Conservation (phyloP, 129 eudicot species). For the Calendula officinalis region DNA sequence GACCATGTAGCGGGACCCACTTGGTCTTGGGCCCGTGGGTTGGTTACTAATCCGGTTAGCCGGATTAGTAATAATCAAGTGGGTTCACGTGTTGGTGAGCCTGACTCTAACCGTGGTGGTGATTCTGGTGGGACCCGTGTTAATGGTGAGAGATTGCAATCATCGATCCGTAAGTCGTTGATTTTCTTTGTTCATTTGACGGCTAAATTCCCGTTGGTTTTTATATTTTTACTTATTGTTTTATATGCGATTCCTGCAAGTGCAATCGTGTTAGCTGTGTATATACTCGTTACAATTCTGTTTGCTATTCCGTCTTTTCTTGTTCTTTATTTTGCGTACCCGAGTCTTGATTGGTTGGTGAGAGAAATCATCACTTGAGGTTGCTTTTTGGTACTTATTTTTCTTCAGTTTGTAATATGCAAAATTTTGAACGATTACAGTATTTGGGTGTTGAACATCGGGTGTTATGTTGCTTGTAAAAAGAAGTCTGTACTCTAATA, state of each 20-base stretch:
- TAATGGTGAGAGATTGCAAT: conserved; percentile 42
- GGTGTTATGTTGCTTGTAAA: conserved; percentile 13
- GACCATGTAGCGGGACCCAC: conserved; percentile 29
- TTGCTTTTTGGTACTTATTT: conserved; percentile 15
- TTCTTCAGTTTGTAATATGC: neutral
- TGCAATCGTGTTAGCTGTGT: conserved; percentile 52
- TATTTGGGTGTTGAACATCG: neutral
- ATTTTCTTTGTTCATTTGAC: conserved; percentile 53
- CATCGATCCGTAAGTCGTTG: conserved; percentile 47
- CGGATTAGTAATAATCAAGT: too few relatives aligned
- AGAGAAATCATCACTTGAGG: conserved; percentile 51
- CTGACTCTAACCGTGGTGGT: conserved; percentile 4
- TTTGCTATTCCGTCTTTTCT: conserved; percentile 64
- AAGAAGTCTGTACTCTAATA: conserved; percentile 9
- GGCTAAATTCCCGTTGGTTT: conserved; percentile 54
- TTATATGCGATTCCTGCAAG: conserved; percentile 60
- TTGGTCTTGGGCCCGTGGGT: conserved; percentile 25
- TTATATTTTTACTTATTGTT: conserved; percentile 53
- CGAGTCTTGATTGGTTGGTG: conserved; percentile 62
- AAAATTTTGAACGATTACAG: conserved; percentile 1
- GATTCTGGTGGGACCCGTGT: conserved; percentile 8
- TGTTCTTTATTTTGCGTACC: conserved; percentile 56
- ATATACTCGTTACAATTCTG: conserved; percentile 49
- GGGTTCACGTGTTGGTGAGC: conserved; percentile 1
- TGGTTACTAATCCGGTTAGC: too few relatives aligned